Evolutionary conservation across 768 basidiomycete genomes (phyloP), one percentile per base, ranked within the genome.

Genomic region (Lactarius sp.): DNA sequence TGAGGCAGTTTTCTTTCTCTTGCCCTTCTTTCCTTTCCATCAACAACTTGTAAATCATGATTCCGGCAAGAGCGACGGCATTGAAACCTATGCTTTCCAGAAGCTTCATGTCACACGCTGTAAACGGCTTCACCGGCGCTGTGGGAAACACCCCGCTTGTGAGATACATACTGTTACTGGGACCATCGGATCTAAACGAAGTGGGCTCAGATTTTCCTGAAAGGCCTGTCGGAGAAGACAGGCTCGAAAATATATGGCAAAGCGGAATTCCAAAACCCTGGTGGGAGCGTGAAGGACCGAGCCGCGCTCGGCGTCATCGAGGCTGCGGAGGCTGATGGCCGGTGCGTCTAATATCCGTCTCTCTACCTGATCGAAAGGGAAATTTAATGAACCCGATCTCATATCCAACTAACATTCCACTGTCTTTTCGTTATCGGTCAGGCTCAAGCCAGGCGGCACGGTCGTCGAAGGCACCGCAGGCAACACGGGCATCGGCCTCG

Each of bases 381-480:
- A 62, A 2, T 27, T 27, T 27, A 27, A 27, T 27, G 0, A 27
- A 27, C 27, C 2, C 27, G 27, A 27, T 27, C 27, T 27, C 27
- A 27, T 27, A 27, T 27, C 27, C 27, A 27, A 27, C 27, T n/a
- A n/a, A n/a, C n/a, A n/a, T 27, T 27, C 27, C 27, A 27, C 27
- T 27, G n/a, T 27, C 27, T 27, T 27, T 3, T 27, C 27, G 27
- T 27, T 54, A 31, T 27, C 39, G 49, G 49, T 61, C 2, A 90
- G 93, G 51, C 80, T 99, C 62, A 84, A 86, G 71, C 85, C 92
- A 1, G 96, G 95, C n/a, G 96, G 96, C 1, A 98, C 94, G 2
- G 87, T 99, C 61, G 94, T 99, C 5, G 96, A 99, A 75, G 96
- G 96, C 3, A 99, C 96, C 3, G 96, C 96, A 44, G 96, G 96